Base-by-base conservation (phyloP, 305 asterid species). In the Stenogyne calaminthoides region DNA sequence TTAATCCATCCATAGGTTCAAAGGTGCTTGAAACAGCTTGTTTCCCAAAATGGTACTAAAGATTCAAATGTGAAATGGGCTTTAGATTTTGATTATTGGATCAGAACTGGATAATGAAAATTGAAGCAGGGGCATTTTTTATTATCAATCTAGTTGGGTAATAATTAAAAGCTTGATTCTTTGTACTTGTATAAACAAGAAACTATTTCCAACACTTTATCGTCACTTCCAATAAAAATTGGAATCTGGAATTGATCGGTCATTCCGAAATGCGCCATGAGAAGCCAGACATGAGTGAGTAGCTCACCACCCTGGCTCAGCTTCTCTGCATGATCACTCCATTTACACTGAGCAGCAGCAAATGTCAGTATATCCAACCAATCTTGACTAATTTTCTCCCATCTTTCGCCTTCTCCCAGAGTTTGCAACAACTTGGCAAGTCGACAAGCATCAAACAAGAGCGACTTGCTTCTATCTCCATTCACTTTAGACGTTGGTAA, bases 181-280 rank as follows among this genome's bases (percentile, higher is more conserved):
- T n/a, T n/a, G n/a, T n/a, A n/a, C n/a, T n/a, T n/a, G n/a, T n/a
- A n/a, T n/a, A n/a, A n/a, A n/a, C n/a, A n/a, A n/a, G n/a, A n/a
- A n/a, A n/a, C n/a, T n/a, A n/a, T n/a, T n/a, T n/a, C n/a, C n/a
- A n/a, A n/a, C n/a, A n/a, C n/a, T n/a, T n/a, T n/a, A n/a, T n/a
- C n/a, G n/a, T n/a, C n/a, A n/a, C n/a, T n/a, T n/a, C n/a, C n/a
- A n/a, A n/a, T n/a, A n/a, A n/a, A n/a, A n/a, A n/a, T n/a, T n/a
- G n/a, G n/a, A n/a, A 77, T 65, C 77, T 74, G 82, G 67, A 79
- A 79, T 0, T 78, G 69, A 56, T 78, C 79, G 0, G 76, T 70
- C 79, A 74, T 63, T 0, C 82, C 82, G 10, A 78, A 59, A 20
- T 78, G 82, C 10, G 82, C 82, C 82, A 68, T 64, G 20, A 78